phyloP scores from a whole-genome alignment of 1,284 basidiomycete species.

The Cutaneotrichosporon dermatis region DNA sequence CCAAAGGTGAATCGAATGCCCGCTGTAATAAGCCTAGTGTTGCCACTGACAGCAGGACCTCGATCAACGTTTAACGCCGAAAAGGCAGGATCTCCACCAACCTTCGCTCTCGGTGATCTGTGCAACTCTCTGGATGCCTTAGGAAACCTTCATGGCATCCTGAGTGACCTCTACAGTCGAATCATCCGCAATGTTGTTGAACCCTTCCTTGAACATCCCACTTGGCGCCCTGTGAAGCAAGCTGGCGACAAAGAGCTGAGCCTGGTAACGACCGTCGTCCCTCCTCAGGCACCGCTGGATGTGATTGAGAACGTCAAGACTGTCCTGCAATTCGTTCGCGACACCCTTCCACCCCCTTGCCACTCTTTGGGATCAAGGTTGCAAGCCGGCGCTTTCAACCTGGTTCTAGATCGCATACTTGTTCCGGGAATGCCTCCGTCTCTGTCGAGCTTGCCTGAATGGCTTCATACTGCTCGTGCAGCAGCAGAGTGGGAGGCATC shows the following conservation, averaged over 20 bases:
- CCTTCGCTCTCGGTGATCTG: background rate
- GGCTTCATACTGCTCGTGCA: conserved; percentile 56
- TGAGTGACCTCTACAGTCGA: conserved; percentile 2
- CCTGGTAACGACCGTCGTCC: background rate
- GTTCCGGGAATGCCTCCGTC: conserved; percentile 63
- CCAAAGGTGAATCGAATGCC: background rate
- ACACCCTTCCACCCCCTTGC: conserved; percentile 13
- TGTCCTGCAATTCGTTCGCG: conserved; percentile 20
- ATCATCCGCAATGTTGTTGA: background rate
- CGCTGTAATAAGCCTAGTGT: too few species aligned
- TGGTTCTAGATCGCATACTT: conserved; percentile 62
- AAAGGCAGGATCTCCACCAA: too few species aligned
- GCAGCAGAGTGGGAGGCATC: conserved; percentile 60
- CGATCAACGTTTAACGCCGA: too few species aligned
- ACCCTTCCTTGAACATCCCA: background rate
- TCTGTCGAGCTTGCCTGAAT: conserved; percentile 53
- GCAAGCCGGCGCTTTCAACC: conserved; percentile 15
- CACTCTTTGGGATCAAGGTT: background rate
- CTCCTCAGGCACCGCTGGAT: background rate
- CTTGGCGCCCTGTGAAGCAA: background rate
- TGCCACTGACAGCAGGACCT: too few species aligned
- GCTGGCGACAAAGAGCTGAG: background rate
- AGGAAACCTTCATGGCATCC: conserved; percentile 10
- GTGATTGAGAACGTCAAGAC: conserved; percentile 20
- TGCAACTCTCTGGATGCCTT: conserved; percentile 4